Evolutionary conservation across 345 rosid species (phyloP).

Genomic region (Eucalyptus pauciflora): DNA sequence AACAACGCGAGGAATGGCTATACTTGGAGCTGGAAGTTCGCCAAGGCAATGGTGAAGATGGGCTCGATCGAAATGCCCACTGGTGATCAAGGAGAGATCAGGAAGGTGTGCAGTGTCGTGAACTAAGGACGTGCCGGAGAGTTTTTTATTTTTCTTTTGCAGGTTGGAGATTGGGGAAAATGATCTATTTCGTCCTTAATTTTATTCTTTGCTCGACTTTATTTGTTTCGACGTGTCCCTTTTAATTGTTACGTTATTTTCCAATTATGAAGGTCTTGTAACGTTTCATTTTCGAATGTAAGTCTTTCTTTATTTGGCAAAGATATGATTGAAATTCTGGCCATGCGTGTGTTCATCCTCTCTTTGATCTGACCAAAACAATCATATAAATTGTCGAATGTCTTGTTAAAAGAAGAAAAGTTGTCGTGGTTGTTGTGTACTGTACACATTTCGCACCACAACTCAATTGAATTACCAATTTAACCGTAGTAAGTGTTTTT

Average conservation of each 20-base stretch:
- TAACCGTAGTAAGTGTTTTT: not conserved
- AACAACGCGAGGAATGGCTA: slow-evolving; percentile 1
- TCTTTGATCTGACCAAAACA: not conserved
- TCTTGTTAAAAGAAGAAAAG: not conserved
- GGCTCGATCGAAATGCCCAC: slow-evolving; percentile 22
- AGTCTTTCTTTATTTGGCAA: not conserved
- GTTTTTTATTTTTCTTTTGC: not conserved
- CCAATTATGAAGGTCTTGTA: not conserved
- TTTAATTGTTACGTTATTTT: not conserved
- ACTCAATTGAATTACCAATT: not conserved
- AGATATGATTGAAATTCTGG: not conserved
- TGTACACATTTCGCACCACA: not conserved
- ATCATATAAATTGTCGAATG: not conserved
- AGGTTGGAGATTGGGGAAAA: not conserved
- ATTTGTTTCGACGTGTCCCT: not conserved
- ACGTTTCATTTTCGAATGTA: not conserved
- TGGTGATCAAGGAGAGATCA: slow-evolving; percentile 22
- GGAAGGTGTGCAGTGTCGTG: slow-evolving; percentile 19
- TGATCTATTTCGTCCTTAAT: not conserved
- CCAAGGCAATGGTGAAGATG: slow-evolving; percentile 25
- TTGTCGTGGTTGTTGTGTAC: not conserved
- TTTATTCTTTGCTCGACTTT: not conserved
- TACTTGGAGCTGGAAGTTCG: slow-evolving; percentile 14
- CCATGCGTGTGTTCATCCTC: not conserved
- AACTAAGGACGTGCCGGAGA: not conserved